Conservation (phyloP, 305 asterid genomes). For the Solanum hybrid region DNA sequence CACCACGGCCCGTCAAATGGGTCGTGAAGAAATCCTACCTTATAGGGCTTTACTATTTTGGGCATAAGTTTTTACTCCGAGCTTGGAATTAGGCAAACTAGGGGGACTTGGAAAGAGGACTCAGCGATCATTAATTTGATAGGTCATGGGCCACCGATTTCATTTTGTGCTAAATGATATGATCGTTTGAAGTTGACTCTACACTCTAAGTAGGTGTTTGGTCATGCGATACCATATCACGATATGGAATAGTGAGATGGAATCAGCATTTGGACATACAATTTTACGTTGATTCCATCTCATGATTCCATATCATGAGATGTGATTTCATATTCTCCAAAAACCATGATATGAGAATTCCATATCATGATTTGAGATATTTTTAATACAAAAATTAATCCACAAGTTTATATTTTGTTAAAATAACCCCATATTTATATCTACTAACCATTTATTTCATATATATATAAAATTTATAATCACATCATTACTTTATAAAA, state of each 20-base stretch:
- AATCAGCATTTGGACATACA: neutral
- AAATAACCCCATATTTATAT: neutral
- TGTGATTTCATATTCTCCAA: neutral
- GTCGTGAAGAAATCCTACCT: neutral
- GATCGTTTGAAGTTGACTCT: neutral
- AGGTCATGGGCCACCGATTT: neutral
- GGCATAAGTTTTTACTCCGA: neutral
- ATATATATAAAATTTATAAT: no score
- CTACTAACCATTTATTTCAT: neutral
- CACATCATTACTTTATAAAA: neutral
- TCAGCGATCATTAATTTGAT: no score
- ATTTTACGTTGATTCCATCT: neutral
- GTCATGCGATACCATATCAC: neutral
- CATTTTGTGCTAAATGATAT: neutral
- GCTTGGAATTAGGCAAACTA: neutral
- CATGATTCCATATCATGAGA: neutral
- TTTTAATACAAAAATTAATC: neutral
- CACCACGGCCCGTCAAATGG: neutral
- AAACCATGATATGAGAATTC: neutral
- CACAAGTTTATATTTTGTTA: neutral
- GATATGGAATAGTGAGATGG: neutral
- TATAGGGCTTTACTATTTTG: neutral
- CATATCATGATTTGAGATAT: neutral
- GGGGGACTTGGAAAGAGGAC: neutral
- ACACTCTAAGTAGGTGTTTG: neutral